A percentile compares a stretch with the other conserved stretches of the same genome.
phyloP scores from a whole-genome alignment of 108 stramenopile species.

The Ochromonas danica region DNA sequence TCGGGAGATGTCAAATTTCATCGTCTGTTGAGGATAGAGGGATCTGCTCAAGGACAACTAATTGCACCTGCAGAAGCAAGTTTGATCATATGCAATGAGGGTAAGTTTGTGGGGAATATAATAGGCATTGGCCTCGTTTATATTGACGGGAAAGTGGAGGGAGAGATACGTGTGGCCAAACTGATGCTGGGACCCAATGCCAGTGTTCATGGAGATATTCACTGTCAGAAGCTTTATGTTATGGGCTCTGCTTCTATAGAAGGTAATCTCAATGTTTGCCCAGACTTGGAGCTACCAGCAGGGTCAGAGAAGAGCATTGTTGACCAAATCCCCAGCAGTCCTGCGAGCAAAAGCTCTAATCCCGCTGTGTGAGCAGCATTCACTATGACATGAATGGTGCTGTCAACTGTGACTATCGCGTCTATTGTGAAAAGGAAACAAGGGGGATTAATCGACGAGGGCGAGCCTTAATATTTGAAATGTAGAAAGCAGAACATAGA shows the following conservation, averaged over 20 bases:
- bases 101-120: not conserved
- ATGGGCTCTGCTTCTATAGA: not conserved
- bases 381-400: no score
- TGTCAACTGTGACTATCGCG: no score
- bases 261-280: not conserved
- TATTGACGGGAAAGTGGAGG: conserved; percentile 5
- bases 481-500: no score
- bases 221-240: not conserved
- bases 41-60: not conserved
- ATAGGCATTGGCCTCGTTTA: not conserved
- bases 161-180: not conserved
- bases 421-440: no score
- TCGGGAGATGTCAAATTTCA: not conserved
- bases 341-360: no score
- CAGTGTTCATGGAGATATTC: not conserved
- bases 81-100: not conserved
- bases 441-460: no score
- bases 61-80: not conserved
- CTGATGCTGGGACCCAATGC: not conserved
- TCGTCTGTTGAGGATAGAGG: not conserved
- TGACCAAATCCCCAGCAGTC: no score
- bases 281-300: no score
- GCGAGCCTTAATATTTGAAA: no score
- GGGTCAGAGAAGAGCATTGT: no score
- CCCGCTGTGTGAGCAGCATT: no score